phyloP scores from a whole-genome alignment of 306 rosid genomes.

The Cucurbita maxima region DNA sequence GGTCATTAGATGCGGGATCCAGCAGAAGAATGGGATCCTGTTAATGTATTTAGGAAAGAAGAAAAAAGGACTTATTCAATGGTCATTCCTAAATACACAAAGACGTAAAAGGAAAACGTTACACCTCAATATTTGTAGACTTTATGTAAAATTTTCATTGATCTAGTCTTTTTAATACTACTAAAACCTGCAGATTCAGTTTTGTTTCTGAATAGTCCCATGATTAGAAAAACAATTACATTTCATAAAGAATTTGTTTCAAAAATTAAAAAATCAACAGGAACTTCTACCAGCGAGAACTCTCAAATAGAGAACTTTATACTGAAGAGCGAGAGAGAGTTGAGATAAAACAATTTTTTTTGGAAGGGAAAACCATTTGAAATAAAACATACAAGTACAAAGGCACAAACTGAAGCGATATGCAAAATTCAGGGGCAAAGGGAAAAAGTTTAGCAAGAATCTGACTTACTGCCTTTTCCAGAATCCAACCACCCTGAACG shows the following conservation, averaged over 20 bases:
- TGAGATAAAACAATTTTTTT: not conserved
- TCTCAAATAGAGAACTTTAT: too few relatives aligned
- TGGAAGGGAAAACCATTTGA: not conserved
- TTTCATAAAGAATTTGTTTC: not conserved
- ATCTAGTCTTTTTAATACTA: not conserved
- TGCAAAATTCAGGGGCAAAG: not conserved
- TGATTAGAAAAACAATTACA: not conserved
- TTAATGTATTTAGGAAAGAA: constrained; percentile 7
- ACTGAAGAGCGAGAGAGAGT: not conserved
- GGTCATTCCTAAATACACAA: not conserved
- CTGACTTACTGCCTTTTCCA: constrained; percentile 64
- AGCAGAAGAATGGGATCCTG: constrained; percentile 78
- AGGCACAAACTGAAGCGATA: not conserved
- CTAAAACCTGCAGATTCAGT: not conserved
- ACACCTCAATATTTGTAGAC: not conserved
- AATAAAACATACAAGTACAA: not conserved
- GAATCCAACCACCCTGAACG: constrained; percentile 79
- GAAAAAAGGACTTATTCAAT: not conserved
- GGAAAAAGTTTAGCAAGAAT: constrained; percentile 1
- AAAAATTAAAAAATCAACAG: too few relatives aligned
- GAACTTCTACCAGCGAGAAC: too few relatives aligned
- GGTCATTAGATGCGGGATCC: constrained; percentile 55
- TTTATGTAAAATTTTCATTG: not conserved
- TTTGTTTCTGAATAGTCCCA: not conserved
- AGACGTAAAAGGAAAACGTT: not conserved